Conservation (phyloP, 495 filamentous ascomycete genomes). For the Penicillium alfredii region DNA sequence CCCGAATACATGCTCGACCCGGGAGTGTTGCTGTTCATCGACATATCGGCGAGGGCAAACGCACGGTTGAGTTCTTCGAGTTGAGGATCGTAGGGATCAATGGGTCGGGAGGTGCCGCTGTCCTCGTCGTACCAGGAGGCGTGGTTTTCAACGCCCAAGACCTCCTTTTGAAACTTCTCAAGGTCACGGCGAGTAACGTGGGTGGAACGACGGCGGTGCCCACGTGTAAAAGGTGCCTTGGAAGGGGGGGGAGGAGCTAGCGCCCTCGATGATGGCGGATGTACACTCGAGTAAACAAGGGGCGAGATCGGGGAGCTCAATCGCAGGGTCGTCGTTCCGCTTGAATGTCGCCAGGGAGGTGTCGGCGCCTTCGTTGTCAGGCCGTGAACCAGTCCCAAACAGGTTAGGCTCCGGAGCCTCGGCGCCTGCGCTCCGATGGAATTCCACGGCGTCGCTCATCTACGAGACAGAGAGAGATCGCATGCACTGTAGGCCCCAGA, state of each 20-base stretch:
- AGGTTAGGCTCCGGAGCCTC: conserved; percentile 22
- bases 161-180: conserved; percentile 40
- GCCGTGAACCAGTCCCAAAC: conserved; percentile 12
- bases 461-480: background rate
- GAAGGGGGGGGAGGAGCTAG: conserved; percentile 28
- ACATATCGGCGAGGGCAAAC: conserved; percentile 31
- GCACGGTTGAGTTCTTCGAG: conserved; percentile 34
- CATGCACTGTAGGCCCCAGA: no score
- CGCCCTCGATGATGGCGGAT: conserved; percentile 37
- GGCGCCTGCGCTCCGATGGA: conserved; percentile 15
- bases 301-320: no score
- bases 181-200: conserved; percentile 42
- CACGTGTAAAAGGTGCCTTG: conserved; percentile 39
- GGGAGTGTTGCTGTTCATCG: conserved; percentile 32
- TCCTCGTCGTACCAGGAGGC: conserved; percentile 31
- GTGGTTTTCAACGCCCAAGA: conserved; percentile 34
- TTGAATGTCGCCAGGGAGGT: no score
- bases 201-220: conserved; percentile 44
- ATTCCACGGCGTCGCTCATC: no score
- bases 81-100: conserved; percentile 30
- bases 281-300: conserved; percentile 1
- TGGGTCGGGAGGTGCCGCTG: conserved; percentile 15
- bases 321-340: no score
- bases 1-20: conserved; percentile 29
- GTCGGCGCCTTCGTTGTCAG: conserved; percentile 1